Conservation (phyloP, 805 yeast species). For the Zygosaccharomyces pseudorouxii region DNA sequence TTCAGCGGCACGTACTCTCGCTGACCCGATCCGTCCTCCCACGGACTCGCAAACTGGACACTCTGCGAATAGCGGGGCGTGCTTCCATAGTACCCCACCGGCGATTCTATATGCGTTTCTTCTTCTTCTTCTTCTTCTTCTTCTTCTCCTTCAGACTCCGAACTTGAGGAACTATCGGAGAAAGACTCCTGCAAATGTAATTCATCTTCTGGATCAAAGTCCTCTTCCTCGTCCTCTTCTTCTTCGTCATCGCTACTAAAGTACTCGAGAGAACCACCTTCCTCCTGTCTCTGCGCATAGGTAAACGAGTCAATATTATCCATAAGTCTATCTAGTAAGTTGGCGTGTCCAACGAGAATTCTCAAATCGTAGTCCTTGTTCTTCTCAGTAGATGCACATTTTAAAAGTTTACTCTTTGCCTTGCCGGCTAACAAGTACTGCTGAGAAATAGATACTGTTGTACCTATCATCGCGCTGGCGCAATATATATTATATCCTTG, state of each 20-base stretch:
- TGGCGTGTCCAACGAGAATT: constrained; percentile 34
- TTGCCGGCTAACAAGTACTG: constrained; percentile 20
- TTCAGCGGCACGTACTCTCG: constrained; percentile 7
- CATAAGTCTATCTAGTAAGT: constrained; percentile 29
- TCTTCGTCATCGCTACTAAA: constrained; percentile 8
- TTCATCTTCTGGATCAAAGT: constrained; percentile 9
- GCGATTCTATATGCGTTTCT: constrained; percentile 8
- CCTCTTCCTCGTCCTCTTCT: constrained; percentile 15
- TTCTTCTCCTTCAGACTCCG: constrained; percentile 13
- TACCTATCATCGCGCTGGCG: constrained; percentile 4
- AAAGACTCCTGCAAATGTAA: background rate
- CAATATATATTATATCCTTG: background rate
- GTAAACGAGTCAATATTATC: constrained; percentile 18
- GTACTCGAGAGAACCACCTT: background rate
- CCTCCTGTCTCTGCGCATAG: background rate
- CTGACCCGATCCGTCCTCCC: constrained; percentile 4
- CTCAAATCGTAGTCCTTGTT: constrained; percentile 27
- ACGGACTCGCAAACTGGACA: constrained; percentile 2
- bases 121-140: constrained; percentile 12
- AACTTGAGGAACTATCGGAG: constrained; percentile 1
- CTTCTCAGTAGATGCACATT: constrained; percentile 16
- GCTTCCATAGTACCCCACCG: constrained; percentile 7
- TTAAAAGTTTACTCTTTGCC: constrained; percentile 23
- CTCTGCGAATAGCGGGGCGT: constrained; percentile 6
- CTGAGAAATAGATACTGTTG: constrained; percentile 10